A percentile compares a stretch with the other conserved stretches of the same genome.
These are phyloP conservation scores for Fusarium duplospermum DNA, from an alignment of 2,329 filamentous ascomycete genomes.

Conservation along the genomic window DNA sequence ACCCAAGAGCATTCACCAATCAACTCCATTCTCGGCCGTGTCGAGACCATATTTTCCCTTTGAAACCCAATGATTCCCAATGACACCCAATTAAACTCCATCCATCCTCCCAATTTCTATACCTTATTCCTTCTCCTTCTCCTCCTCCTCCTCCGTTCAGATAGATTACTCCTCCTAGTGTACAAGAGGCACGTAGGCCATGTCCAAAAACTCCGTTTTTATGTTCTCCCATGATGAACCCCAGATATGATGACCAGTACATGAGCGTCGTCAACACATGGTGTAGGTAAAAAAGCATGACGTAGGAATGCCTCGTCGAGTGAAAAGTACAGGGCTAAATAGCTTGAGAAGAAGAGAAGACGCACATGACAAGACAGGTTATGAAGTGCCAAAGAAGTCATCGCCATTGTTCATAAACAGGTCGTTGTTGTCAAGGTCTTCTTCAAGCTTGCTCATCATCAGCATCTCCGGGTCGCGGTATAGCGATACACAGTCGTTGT, in stretches of 20 bases:
- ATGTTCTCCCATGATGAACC: constrained; percentile 16
- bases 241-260: constrained; percentile 30
- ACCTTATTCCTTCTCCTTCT: background rate
- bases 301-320: constrained; percentile 1
- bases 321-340: constrained; percentile 31
- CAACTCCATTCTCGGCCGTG: background rate
- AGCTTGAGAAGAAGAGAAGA: constrained; percentile 17
- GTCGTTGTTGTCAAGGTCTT: constrained; percentile 62
- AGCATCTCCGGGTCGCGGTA: constrained; percentile 61
- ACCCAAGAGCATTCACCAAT: background rate
- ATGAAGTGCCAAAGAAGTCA: constrained; percentile 61
- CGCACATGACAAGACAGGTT: constrained; percentile 2
- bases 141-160: background rate
- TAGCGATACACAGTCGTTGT: constrained; percentile 54
- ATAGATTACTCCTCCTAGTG: constrained; percentile 13
- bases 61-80: background rate
- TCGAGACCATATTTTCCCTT: background rate
- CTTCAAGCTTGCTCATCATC: constrained; percentile 66
- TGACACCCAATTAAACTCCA: background rate
- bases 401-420: constrained; percentile 64
- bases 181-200: constrained; percentile 19
- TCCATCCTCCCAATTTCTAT: background rate
- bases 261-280: constrained; percentile 38
- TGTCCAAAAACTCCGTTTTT: constrained; percentile 8
- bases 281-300: background rate